Evolutionary conservation across 2,329 filamentous ascomycete species (phyloP).

Genomic region (Beauveria sp.): DNA sequence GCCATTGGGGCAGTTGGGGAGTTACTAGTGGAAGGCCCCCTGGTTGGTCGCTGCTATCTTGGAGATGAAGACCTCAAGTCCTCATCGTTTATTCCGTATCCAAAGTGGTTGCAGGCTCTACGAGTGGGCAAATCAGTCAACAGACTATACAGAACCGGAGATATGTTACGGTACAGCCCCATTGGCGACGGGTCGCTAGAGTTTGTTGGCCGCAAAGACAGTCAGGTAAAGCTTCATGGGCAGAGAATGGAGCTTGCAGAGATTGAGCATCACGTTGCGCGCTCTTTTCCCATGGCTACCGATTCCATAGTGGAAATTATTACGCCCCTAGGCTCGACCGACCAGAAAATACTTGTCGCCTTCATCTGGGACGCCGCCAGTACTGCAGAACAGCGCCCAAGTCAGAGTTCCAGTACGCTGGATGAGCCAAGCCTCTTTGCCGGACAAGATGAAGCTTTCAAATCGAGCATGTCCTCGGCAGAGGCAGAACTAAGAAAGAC

Average conservation of each 20-base stretch:
- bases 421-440: background rate
- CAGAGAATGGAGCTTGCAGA: conserved; percentile 19
- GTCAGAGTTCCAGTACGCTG: background rate
- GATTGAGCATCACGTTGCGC: conserved; percentile 20
- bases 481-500: background rate
- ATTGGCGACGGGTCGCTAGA: conserved; percentile 11
- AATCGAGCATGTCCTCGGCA: background rate
- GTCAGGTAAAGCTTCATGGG: conserved; percentile 15
- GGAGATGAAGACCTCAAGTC: background rate
- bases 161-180: conserved; percentile 12
- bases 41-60: conserved; percentile 6
- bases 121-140: background rate
- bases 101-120: background rate
- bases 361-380: background rate
- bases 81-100: background rate
- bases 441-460: background rate
- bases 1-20: conserved; percentile 11
- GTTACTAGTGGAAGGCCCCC: conserved; percentile 7
- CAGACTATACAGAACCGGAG: background rate
- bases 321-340: background rate
- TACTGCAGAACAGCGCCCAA: background rate
- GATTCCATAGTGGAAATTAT: conserved; percentile 32
- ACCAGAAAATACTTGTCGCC: conserved; percentile 29
- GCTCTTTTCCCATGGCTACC: background rate
- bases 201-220: conserved; percentile 14